Conservation (phyloP, 176 grass and related monocot species). For the Microstegium vimineum region DNA sequence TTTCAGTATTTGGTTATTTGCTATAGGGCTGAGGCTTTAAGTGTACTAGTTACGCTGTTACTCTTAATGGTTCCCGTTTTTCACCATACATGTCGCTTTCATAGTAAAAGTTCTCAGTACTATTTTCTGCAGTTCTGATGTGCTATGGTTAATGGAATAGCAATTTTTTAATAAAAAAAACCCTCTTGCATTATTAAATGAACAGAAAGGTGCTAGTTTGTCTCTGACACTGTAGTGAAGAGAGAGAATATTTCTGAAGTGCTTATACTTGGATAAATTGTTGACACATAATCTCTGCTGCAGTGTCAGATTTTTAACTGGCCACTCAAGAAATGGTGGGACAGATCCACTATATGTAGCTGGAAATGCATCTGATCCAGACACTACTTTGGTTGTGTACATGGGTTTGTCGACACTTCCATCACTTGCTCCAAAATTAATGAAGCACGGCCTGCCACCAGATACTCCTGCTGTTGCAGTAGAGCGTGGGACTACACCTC, state of each 20-base stretch:
- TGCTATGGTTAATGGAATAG: neutral
- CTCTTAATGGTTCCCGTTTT: neutral
- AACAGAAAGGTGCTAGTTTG: neutral
- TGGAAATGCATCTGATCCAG: slow-evolving; percentile 78
- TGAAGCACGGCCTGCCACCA: slow-evolving; percentile 71
- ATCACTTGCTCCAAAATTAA: slow-evolving; percentile 73
- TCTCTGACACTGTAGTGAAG: slow-evolving; percentile 4
- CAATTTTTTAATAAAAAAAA: neutral
- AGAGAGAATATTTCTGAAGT: neutral
- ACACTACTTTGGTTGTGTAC: slow-evolving; percentile 93
- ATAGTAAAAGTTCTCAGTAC: neutral
- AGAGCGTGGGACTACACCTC: slow-evolving; percentile 82
- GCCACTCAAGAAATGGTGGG: slow-evolving; percentile 93
- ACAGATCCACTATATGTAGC: slow-evolving; percentile 83
- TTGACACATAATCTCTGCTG: slow-evolving; percentile 23
- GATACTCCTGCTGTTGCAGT: slow-evolving; percentile 86
- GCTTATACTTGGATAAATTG: neutral
- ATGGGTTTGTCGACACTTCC: slow-evolving; percentile 91
- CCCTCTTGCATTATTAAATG: neutral
- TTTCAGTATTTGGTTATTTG: neutral
- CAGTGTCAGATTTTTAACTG: slow-evolving; percentile 97
- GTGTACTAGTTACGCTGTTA: neutral
- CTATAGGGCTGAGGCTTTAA: neutral
- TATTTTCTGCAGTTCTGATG: neutral
- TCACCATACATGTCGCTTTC: neutral